Base-by-base conservation (phyloP, 2,329 filamentous ascomycete species). In the Aplosporella prunicola region DNA sequence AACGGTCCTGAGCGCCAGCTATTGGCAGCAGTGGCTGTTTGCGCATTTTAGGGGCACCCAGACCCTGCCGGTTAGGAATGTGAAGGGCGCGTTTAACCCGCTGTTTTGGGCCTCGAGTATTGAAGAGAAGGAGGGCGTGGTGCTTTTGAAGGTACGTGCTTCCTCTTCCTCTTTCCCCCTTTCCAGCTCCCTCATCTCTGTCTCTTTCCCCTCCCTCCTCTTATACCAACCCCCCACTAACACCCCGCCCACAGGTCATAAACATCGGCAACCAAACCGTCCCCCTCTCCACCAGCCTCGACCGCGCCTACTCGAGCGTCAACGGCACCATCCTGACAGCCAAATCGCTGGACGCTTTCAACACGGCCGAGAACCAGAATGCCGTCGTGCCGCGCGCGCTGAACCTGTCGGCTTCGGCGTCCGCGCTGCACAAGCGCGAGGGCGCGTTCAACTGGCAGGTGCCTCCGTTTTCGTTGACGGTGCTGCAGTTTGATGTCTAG, bases 1-100 rank as follows among this genome's bases (percentile, higher is more conserved):
- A 32, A 57, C 52, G 9, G 51, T 56, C 5, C 43, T 50, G 9
- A 50, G 45, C 24, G 50, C 52, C 3, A 52, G 51, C 23, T 57
- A 53, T 35, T 55, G 53, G 43, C 44, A 51, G 27, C 53, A 55
- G 20, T 44, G 48, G 45, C 41, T 57, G 13, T 55, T 58, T 32
- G 45, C 47, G 2, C 47, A 44, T 11, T 51, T 48, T 31, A 43
- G 45, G 10, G 55, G 55, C 4, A 47, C 48, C 1, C 46, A 54
- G 26, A 56, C 48, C 2, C 33, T 59, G 18, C 53, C 56, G 5
- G 46, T 53, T 11, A 44, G 34, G 10, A 49, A 47, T 30, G 46
- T 45, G 10, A 45, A 40, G 23, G 56, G 52, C 9, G 41, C 50
- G 30, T 47, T 55, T 37, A 51, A 54, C 36, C 52, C 52, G 9